phyloP scores from a whole-genome alignment of 768 basidiomycete genomes.

The Clavulina sp. region DNA sequence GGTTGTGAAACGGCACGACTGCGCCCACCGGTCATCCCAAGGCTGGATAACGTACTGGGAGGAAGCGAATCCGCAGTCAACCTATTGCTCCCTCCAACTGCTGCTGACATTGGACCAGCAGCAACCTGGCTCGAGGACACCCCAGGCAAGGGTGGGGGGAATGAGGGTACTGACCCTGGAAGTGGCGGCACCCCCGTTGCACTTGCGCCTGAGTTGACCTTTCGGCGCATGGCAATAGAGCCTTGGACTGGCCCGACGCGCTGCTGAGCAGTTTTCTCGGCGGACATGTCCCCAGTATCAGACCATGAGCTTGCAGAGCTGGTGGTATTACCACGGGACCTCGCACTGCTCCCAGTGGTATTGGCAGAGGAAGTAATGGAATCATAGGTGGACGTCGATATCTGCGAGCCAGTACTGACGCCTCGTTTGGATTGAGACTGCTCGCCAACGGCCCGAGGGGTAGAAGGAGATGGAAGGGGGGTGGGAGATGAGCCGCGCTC shows the following conservation, averaged over 20 bases:
- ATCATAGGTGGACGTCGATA: not conserved
- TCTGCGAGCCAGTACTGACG: not conserved
- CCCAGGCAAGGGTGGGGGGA: too few relatives aligned
- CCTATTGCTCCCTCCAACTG: too few relatives aligned
- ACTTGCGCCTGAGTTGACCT: too few relatives aligned
- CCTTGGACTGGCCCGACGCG: too few relatives aligned
- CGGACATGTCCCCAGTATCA: not conserved
- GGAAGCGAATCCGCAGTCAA: constrained; percentile 25
- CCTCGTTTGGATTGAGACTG: not conserved
- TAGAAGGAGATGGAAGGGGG: not conserved
- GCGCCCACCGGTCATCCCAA: constrained; percentile 25
- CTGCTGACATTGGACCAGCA: too few relatives aligned
- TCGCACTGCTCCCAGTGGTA: not conserved
- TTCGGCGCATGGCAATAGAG: too few relatives aligned
- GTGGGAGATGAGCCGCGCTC: not conserved
- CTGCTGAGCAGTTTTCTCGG: not conserved
- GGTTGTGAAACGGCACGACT: constrained; percentile 63
- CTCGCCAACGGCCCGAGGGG: not conserved
- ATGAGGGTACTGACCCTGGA: too few relatives aligned
- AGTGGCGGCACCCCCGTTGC: too few relatives aligned
- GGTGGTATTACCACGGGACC: not conserved
- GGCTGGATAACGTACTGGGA: constrained; percentile 21
- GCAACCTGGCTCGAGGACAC: too few relatives aligned
- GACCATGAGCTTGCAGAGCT: not conserved
- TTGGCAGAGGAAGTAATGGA: not conserved